Evolutionary conservation across 331 rosid genomes (phyloP), one percentile per base, ranked within the genome.

Genomic region (Stylosanthes scabra): DNA sequence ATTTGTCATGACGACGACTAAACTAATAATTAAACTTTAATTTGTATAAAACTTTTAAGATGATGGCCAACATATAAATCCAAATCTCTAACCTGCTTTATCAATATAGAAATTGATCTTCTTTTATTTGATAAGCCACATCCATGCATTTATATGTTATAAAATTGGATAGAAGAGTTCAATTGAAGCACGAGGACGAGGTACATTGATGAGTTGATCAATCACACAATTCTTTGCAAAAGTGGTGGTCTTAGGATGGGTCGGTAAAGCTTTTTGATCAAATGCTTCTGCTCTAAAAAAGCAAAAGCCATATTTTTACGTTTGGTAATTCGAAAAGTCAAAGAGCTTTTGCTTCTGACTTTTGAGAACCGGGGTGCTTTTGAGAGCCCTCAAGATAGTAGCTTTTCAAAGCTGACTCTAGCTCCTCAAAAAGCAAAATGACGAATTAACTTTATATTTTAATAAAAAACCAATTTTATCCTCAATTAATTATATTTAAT

Each of bases 231-330:
- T 5, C n/a, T 7, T 51, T 15, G 13, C 25, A 72, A 16, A 72
- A 72, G 31, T 37, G 68, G 1, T 31, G 13, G 60, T 29, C 77
- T 20, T n/a, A n/a, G n/a, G n/a, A n/a, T n/a, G n/a, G n/a, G n/a
- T n/a, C n/a, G n/a, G n/a, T n/a, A n/a, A n/a, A n/a, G n/a, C n/a
- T n/a, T n/a, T n/a, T n/a, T n/a, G n/a, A n/a, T n/a, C n/a, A n/a
- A n/a, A n/a, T n/a, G n/a, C n/a, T n/a, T n/a, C n/a, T n/a, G n/a
- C n/a, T n/a, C n/a, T n/a, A n/a, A n/a, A n/a, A n/a, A n/a, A n/a
- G n/a, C n/a, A n/a, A n/a, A n/a, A n/a, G n/a, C n/a, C n/a, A n/a
- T n/a, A n/a, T n/a, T n/a, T n/a, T n/a, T n/a, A n/a, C n/a, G n/a
- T n/a, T n/a, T n/a, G n/a, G n/a, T n/a, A n/a, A n/a, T n/a, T n/a